phyloP scores from a whole-genome alignment of 2,329 filamentous ascomycete genomes.

The Penicillium sp. region DNA sequence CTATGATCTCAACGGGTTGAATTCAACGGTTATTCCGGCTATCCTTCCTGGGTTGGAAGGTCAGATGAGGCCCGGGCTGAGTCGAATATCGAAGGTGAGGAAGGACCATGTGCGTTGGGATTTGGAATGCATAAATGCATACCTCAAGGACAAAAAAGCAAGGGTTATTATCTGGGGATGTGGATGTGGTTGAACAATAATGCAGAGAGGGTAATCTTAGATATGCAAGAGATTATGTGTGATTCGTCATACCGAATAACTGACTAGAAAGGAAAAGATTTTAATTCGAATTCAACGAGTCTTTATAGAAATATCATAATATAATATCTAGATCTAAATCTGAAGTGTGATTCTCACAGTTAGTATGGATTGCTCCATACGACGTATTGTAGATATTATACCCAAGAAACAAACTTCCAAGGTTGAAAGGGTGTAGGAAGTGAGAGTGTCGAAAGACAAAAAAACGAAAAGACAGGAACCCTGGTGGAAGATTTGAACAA shows the following conservation, averaged over 20 bases:
- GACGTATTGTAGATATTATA: not conserved
- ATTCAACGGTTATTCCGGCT: not conserved
- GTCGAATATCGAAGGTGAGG: not conserved
- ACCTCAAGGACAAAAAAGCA: not conserved
- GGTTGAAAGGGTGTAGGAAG: not conserved
- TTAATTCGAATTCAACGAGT: not conserved
- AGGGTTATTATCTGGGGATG: not conserved
- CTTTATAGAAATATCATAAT: not conserved
- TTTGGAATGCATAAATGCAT: not conserved
- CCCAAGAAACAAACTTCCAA: not conserved
- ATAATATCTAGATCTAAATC: slow-evolving; percentile 1
- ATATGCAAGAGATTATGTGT: not conserved
- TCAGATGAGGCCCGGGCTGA: not conserved
- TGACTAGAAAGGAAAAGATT: too few relatives aligned
- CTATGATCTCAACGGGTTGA: too few relatives aligned
- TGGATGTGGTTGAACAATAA: not conserved
- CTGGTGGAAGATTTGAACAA: slow-evolving; percentile 2
- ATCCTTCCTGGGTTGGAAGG: not conserved
- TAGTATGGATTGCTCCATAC: slow-evolving; percentile 1
- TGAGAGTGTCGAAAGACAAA: not conserved
- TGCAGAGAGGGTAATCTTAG: not conserved
- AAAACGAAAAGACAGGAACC: slow-evolving; percentile 4
- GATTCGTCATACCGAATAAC: not conserved
- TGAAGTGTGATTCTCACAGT: not conserved
- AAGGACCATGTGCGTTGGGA: not conserved